These are phyloP conservation scores for Lophiotrema nucula DNA, from an alignment of 495 filamentous ascomycete genomes.

Conservation along the genomic window DNA sequence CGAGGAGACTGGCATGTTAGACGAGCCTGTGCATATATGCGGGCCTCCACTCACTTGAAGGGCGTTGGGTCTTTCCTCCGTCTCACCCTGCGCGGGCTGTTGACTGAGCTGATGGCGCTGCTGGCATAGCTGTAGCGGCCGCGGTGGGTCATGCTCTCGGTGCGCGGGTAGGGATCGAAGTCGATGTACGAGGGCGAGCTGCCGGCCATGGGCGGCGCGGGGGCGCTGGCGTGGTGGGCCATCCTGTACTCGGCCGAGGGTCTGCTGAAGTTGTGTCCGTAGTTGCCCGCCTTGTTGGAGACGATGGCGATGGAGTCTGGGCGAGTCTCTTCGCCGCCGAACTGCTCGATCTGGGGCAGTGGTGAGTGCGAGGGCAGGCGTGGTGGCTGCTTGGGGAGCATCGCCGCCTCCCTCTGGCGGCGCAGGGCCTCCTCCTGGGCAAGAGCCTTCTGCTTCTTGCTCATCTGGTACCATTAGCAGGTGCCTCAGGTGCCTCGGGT, in stretches of 20 bases:
- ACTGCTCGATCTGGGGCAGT: constrained; percentile 62
- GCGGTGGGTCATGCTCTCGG: constrained; percentile 95
- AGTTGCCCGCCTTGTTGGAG: constrained; percentile 51
- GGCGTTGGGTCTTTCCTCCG: constrained; percentile 95
- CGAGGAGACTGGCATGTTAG: constrained; percentile 66
- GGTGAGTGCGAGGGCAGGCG: constrained; percentile 76
- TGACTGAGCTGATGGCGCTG: constrained; percentile 85
- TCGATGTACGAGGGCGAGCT: constrained; percentile 39
- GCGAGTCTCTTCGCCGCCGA: constrained; percentile 67
- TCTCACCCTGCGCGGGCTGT: constrained; percentile 87
- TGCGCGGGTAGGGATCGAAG: constrained; percentile 73
- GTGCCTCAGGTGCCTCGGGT: too few relatives aligned
- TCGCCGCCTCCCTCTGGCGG: constrained; percentile 58
- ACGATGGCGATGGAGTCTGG: constrained; percentile 65
- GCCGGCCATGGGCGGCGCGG: constrained; percentile 53
- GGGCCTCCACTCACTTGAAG: constrained; percentile 76
- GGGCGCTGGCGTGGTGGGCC: constrained; percentile 24
- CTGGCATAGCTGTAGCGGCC: constrained; percentile 96
- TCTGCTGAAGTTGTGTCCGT: constrained; percentile 37
- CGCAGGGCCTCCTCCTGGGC: constrained; percentile 66
- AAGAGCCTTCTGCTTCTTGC: constrained; percentile 63
- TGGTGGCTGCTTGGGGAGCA: constrained; percentile 70
- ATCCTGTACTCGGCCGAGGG: constrained; percentile 31
- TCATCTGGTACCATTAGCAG: too few relatives aligned
- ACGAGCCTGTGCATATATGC: constrained; percentile 1